A percentile compares a stretch with the other conserved stretches of the same genome.
phyloP scores from a whole-genome alignment of 2,329 filamentous ascomycete species.

The Diplodia sapinea region DNA sequence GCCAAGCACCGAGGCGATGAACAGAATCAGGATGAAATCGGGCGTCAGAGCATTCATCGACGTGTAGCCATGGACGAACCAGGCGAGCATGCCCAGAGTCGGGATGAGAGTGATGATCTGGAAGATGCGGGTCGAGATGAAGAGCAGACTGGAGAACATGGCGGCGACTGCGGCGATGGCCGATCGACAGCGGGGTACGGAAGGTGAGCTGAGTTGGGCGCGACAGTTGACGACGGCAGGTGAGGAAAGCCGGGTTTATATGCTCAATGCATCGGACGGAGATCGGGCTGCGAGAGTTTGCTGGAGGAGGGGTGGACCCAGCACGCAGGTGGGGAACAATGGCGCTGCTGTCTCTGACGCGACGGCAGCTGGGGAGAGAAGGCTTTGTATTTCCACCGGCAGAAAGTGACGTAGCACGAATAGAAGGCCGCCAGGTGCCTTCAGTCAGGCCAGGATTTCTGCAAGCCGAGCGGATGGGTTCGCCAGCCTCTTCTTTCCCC shows the following conservation, averaged over 20 bases:
- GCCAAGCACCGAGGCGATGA: constrained; percentile 68
- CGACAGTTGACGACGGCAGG: background rate
- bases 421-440: constrained; percentile 6
- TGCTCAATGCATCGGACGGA: constrained; percentile 8
- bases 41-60: constrained; percentile 64
- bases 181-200: constrained; percentile 3
- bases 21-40: constrained; percentile 65
- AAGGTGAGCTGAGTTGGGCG: background rate
- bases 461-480: background rate
- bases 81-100: constrained; percentile 67
- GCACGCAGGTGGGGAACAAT: background rate
- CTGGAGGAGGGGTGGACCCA: constrained; percentile 2
- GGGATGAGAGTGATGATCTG: constrained; percentile 68
- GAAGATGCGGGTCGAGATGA: constrained; percentile 66
- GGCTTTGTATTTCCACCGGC: constrained; percentile 6
- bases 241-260: constrained; percentile 2
- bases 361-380: background rate
- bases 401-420: constrained; percentile 18
- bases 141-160: constrained; percentile 60
- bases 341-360: background rate
- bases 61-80: constrained; percentile 66
- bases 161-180: background rate
- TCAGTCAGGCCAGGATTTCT: background rate
- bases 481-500: too few relatives aligned
- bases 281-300: constrained; percentile 6